Conservation (phyloP, 768 basidiomycete species). For the Dioszegia crocea region DNA sequence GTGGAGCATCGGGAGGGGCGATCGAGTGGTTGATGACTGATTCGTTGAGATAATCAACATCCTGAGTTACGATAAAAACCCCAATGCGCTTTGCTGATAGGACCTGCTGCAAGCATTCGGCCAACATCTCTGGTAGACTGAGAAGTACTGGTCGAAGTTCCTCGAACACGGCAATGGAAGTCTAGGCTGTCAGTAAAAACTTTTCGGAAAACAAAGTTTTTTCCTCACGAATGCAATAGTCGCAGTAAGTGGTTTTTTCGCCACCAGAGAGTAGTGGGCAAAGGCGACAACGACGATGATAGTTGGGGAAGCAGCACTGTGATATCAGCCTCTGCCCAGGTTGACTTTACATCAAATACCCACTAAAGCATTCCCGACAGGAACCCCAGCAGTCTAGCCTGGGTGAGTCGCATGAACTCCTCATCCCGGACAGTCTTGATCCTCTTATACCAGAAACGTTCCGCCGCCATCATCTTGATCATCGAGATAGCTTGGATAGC, state of each 20-base stretch:
- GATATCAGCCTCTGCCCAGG: background rate
- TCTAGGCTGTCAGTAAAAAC: constrained; percentile 12
- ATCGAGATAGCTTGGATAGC: constrained; percentile 39
- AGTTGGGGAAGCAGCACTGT: constrained; percentile 22
- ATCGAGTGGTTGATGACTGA: background rate
- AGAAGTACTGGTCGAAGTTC: constrained; percentile 24
- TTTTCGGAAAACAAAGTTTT: background rate
- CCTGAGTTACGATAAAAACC: constrained; percentile 17
- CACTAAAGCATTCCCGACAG: constrained; percentile 29
- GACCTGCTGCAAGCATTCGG: constrained; percentile 23
- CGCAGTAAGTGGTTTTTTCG: constrained; percentile 26
- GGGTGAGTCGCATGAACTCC: constrained; percentile 21
- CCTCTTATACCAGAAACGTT: constrained; percentile 33
- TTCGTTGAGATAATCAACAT: constrained; percentile 30
- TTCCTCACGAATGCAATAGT: constrained; percentile 38
- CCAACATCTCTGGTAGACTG: constrained; percentile 17
- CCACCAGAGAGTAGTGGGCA: constrained; percentile 39
- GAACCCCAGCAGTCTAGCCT: constrained; percentile 15
- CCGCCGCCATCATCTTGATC: constrained; percentile 42
- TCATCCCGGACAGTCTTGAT: constrained; percentile 25
- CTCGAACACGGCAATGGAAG: constrained; percentile 37
- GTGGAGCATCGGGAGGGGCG: background rate
- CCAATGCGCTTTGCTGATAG: constrained; percentile 30
- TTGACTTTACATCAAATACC: background rate
- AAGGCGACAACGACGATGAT: constrained; percentile 34